Conservation (phyloP, 1,284 basidiomycete genomes). For the Leucocoprinus gongylophorus region DNA sequence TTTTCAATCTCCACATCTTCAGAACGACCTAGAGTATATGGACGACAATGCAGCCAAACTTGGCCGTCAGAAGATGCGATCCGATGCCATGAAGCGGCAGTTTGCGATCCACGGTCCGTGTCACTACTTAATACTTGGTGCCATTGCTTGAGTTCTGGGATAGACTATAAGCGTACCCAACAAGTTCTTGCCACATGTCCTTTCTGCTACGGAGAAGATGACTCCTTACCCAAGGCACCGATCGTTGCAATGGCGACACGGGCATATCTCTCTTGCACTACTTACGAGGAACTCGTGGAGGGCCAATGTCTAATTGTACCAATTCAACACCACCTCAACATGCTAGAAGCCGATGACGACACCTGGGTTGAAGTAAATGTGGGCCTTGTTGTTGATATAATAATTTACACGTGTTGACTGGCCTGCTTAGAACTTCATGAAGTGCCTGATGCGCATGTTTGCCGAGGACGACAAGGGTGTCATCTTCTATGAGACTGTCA, state of each 20-base stretch:
- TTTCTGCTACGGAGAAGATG: conserved; percentile 86
- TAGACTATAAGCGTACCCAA: conserved; percentile 94
- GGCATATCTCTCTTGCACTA: conserved; percentile 83
- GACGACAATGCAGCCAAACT: conserved; percentile 95
- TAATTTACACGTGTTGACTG: conserved; percentile 4
- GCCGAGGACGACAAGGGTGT: conserved; percentile 85
- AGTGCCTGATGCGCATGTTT: conserved; percentile 94
- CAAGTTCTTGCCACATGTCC: conserved; percentile 82
- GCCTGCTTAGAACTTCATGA: conserved; percentile 88
- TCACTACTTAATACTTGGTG: neutral
- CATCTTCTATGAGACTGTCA: conserved; percentile 91
- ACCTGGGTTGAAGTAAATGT: conserved; percentile 96
- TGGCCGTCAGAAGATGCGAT: conserved; percentile 89
- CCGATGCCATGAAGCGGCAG: conserved; percentile 92
- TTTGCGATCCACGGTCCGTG: conserved; percentile 89
- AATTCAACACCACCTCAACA: conserved; percentile 87
- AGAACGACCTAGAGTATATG: conserved; percentile 89
- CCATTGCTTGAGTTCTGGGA: neutral
- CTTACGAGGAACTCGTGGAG: conserved; percentile 77
- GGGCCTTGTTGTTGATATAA: conserved; percentile 23
- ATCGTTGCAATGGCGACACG: conserved; percentile 88
- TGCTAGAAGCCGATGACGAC: conserved; percentile 94
- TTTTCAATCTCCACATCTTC: neutral
- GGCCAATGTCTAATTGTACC: conserved; percentile 96
- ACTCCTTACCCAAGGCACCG: conserved; percentile 76